These are phyloP conservation scores for Margaritispora aquatica DNA, from an alignment of 495 filamentous ascomycete species.

Conservation along the genomic window DNA sequence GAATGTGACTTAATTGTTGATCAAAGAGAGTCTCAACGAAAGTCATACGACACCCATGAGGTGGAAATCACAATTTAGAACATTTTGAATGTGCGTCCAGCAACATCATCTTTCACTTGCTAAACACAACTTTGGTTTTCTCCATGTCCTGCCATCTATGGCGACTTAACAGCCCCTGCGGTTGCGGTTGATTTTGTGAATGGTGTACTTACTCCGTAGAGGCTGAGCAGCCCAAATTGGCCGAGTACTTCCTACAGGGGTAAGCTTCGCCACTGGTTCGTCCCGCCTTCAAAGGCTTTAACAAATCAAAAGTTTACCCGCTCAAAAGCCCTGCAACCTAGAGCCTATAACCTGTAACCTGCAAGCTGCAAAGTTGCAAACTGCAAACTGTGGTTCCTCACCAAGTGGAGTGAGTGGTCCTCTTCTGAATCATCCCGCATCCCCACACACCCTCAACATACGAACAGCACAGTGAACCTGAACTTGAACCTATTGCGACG, in stretches of 20 bases:
- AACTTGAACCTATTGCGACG: not conserved
- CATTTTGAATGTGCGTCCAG: not conserved
- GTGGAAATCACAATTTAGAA: not conserved
- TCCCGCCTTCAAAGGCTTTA: not conserved
- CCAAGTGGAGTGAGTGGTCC: no score
- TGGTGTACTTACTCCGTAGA: not conserved
- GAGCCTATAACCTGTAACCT: no score
- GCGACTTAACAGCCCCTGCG: not conserved
- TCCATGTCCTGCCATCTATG: no score
- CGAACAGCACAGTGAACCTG: not conserved
- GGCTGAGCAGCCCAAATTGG: slow-evolving; percentile 8
- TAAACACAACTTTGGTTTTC: no score
- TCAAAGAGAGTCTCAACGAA: no score
- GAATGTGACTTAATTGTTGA: not conserved
- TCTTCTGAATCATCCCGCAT: not conserved
- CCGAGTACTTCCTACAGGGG: no score
- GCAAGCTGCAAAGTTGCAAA: no score
- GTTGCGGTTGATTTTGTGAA: not conserved
- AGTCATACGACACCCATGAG: no score
- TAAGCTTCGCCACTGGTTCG: slow-evolving; percentile 16
- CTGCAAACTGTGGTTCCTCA: no score
- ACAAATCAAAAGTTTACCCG: not conserved
- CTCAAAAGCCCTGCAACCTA: not conserved
- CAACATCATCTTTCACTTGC: not conserved
- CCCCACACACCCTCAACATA: not conserved